Percentiles rank a stretch among this genome's conserved stretches.
Evolutionary conservation across 139 green algal genomes (phyloP).

Genomic region (Prasinococcaceae sp.): DNA sequence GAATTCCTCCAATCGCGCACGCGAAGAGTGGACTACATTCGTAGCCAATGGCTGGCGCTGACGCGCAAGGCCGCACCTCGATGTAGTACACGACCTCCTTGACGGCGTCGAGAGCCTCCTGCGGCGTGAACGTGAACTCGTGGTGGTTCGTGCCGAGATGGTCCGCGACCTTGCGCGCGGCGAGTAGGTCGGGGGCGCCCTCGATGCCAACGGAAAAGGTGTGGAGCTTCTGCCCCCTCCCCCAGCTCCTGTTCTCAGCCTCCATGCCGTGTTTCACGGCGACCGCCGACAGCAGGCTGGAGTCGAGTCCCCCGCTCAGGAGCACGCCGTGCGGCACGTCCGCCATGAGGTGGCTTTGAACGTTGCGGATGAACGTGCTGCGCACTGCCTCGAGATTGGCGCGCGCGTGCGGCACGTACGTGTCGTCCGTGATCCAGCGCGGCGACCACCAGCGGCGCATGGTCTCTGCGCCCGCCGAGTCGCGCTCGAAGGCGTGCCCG

Average conservation of each 20-base stretch:
- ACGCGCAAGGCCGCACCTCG: no score
- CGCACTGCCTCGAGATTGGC: conserved; percentile 28
- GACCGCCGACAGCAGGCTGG: conserved; percentile 77
- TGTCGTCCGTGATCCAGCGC: conserved; percentile 32
- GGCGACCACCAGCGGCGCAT: conserved; percentile 65
- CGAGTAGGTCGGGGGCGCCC: conserved; percentile 83
- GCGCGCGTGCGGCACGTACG: conserved; percentile 20
- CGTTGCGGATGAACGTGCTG: conserved; percentile 47
- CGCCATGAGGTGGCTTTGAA: conserved; percentile 89
- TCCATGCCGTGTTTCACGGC: conserved; percentile 40
- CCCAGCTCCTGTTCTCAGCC: conserved; percentile 17
- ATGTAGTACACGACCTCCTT: conserved; percentile 88
- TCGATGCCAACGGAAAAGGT: conserved; percentile 32
- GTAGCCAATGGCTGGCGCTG: no score
- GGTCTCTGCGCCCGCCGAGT: not conserved
- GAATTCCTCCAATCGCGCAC: no score
- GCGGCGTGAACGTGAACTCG: conserved; percentile 85
- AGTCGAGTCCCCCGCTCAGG: conserved; percentile 78
- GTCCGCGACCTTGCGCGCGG: conserved; percentile 68
- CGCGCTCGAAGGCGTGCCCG: conserved; percentile 26
- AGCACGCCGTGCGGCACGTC: conserved; percentile 87
- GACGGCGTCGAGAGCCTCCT: conserved; percentile 60
- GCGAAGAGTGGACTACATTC: not conserved
- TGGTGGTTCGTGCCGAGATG: conserved; percentile 88
- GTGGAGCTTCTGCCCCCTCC: conserved; percentile 23